Evolutionary conservation across 2,329 filamentous ascomycete species (phyloP), one percentile per base, ranked within the genome.

Genomic region (Ramularia collo-cygni): DNA sequence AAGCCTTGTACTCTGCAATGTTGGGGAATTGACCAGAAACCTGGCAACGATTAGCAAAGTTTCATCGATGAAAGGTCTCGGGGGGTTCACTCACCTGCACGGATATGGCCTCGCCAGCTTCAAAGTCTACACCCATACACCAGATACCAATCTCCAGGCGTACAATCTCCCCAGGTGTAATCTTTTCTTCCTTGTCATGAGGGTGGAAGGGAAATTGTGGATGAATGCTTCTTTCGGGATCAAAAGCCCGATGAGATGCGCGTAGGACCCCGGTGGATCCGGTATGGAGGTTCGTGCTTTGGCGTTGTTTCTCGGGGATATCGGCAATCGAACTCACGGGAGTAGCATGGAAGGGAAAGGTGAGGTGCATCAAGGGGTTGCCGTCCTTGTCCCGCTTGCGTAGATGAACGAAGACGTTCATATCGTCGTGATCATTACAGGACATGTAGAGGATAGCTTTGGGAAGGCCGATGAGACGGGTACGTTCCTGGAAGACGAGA

Each of bases 71-170:
- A 15, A 38, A 28, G 4, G 21, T 17, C 14, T 8, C 32, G 28
- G 33, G 19, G 3, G 30, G 24, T 18, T 29, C 40, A 16, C 40
- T 28, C 3, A 43, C 42, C 16, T 49, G 40, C 8, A 53, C 38
- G 27, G 21, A 34, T 14, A 54, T 47, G 1, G 38, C 41, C 44
- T 70, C 65, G 0, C 65, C 68, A 4, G 56, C 62, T 3, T 70
- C 65, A 48, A 65, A 72, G 18, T 69, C 64, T 0, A 69, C 59
- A 0, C 68, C 68, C 57, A 66, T 64, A 0, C 64, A 61, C 68
- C 67, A 72, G 9, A 72, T 66, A 0, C 66, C 67, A 42, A 72
- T 71, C 32, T 72, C 67, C 4, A 72, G 52, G 48, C 62, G 63
- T 3, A 70, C 66, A 14, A 71, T 52, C 5, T 63, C 53, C 0